These are phyloP conservation scores for Exophiala alcalophila DNA, from an alignment of 2,329 filamentous ascomycete species.

Conservation along the genomic window DNA sequence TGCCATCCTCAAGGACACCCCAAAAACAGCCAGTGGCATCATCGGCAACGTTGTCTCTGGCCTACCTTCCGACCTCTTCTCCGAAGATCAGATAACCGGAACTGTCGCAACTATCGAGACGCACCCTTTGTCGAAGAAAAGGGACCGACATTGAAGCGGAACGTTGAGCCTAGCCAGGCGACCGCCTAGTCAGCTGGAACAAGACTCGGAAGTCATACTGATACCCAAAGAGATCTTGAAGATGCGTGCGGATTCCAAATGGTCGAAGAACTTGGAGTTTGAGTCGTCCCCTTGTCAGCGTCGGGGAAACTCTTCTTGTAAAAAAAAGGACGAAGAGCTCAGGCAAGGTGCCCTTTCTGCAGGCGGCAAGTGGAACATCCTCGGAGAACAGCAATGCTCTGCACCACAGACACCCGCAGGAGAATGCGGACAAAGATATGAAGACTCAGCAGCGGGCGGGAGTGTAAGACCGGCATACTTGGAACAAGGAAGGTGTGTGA, in stretches of 20 bases:
- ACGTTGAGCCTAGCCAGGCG: conserved; percentile 5
- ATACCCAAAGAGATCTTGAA: background rate
- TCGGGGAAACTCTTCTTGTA: conserved; percentile 5
- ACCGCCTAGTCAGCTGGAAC: conserved; percentile 7
- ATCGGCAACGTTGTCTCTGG: conserved; percentile 12
- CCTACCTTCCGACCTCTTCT: conserved; percentile 1
- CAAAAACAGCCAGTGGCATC: conserved; percentile 7
- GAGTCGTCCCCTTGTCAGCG: conserved; percentile 4
- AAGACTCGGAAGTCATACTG: conserved; percentile 10
- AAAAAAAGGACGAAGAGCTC: conserved; percentile 4
- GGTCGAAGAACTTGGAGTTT: background rate
- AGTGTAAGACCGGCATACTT: conserved; percentile 4
- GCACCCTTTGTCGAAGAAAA: background rate
- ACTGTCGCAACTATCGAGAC: conserved; percentile 7
- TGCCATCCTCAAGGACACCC: conserved; percentile 13
- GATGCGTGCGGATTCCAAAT: background rate
- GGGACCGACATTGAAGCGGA: conserved; percentile 5
- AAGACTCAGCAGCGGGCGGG: background rate
- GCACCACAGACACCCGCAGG: no score
- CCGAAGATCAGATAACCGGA: conserved; percentile 7
- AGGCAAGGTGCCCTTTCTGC: conserved; percentile 6
- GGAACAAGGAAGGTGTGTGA: conserved; percentile 3
- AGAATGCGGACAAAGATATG: no score
- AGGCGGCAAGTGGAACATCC: conserved; percentile 7
- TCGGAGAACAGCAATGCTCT: no score